Base-by-base conservation (phyloP, 139 green algal genomes). In the Chloropicon primus region DNA sequence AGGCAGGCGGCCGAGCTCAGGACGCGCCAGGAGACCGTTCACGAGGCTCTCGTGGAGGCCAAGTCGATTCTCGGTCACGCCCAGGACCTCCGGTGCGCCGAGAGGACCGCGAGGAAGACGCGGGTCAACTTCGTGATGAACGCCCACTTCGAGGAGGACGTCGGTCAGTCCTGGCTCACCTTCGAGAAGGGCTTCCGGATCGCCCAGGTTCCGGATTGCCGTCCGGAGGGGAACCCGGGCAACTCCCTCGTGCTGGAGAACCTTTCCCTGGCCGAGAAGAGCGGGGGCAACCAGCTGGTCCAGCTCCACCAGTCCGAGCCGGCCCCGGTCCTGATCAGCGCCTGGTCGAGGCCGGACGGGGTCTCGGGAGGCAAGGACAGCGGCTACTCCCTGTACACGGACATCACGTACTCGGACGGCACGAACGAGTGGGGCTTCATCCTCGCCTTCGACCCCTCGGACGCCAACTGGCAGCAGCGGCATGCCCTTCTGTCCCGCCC, bases 381-480 rank as follows among this genome's bases (percentile, higher is more conserved):
- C 22, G 75, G 75, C 2, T 83, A 77, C 53, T 71, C 24, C 23
- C 73, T 84, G 21, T 84, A 84, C 76, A 28, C 81, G 24, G 80
- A 84, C 76, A 76, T 84, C 22, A 78, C 24, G 21, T 84, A 76
- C 72, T 22, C 24, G 71, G 80, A 84, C 27, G 80, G 76, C 22
- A 75, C 80, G 17, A 27, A 81, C 77, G 76, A 83, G 75, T 83
- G 76, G 80, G 74, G 28, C 0, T 81, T 75, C 54, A 25, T 25
- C 22, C 24, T 81, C 21, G 76, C 71, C 1, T 81, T 84, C 54
- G 25, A 84, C 71, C 53, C 79, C 1, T 26, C 24, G 22, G 71
- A 25, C 22, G 22, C 17, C 17, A 74, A 27, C 54, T 82, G 78
- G 78, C 73, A 82, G 74, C 41, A 17, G 41, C 5, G 41, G 41